Evolutionary conservation across 2,329 filamentous ascomycete species (phyloP).

Genomic region (Fusarium paranaense): DNA sequence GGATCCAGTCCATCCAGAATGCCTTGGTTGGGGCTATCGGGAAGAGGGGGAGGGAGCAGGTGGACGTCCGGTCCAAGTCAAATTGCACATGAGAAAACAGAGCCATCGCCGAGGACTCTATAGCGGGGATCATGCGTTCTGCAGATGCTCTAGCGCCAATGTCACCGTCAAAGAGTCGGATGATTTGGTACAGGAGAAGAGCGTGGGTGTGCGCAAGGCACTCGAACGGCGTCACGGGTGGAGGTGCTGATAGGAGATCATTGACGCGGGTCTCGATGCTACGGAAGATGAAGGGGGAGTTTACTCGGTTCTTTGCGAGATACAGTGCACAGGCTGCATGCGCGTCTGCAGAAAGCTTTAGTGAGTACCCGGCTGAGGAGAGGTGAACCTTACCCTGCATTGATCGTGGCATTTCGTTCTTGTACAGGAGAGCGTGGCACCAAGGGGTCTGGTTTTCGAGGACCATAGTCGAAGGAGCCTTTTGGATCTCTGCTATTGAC

Average conservation of each 20-base stretch:
- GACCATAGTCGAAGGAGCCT: conserved; percentile 62
- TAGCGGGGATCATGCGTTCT: conserved; percentile 47
- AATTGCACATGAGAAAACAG: conserved; percentile 50
- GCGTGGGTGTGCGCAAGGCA: conserved; percentile 59
- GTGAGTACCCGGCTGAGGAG: not conserved
- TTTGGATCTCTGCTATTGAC: conserved; percentile 64
- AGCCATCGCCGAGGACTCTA: conserved; percentile 50
- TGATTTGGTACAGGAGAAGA: conserved; percentile 61
- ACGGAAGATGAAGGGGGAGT: conserved; percentile 60
- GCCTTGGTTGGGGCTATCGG: conserved; percentile 54
- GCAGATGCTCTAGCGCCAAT: conserved; percentile 55
- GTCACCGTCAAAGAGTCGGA: conserved; percentile 63
- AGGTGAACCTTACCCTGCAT: conserved; percentile 59
- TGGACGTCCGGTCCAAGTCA: conserved; percentile 31
- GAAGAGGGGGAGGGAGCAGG: conserved; percentile 43
- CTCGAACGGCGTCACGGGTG: conserved; percentile 43
- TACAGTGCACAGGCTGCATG: conserved; percentile 66
- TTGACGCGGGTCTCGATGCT: conserved; percentile 59
- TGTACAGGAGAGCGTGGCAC: conserved; percentile 64
- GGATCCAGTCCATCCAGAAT: conserved; percentile 64
- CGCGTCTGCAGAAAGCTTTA: conserved; percentile 55
- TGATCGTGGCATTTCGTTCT: conserved; percentile 60
- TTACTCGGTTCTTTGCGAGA: conserved; percentile 60
- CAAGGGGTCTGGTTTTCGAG: conserved; percentile 62
- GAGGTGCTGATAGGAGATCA: conserved; percentile 54